phyloP scores from a whole-genome alignment of 2,329 filamentous ascomycete genomes.

The Fusarium poae region DNA sequence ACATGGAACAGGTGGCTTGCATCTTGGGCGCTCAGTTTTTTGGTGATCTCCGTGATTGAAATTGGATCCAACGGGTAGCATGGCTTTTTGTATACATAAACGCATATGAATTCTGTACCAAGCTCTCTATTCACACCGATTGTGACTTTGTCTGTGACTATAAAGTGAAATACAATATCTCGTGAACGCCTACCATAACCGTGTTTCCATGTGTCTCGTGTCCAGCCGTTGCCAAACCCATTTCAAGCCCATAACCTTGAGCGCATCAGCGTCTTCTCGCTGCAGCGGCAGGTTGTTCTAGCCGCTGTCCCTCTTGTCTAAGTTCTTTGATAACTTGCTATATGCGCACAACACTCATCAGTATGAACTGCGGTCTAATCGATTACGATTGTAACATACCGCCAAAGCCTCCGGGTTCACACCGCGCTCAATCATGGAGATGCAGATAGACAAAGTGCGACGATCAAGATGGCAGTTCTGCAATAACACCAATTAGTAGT shows the following conservation, averaged over 20 bases:
- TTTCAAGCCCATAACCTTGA: neutral
- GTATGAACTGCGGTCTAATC: neutral
- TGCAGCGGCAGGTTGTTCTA: conserved; percentile 58
- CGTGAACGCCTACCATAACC: conserved; percentile 25
- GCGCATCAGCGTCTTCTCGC: conserved; percentile 44
- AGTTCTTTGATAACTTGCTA: conserved; percentile 73
- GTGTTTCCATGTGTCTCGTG: conserved; percentile 4
- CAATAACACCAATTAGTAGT: conserved; percentile 1
- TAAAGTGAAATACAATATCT: conserved; percentile 20
- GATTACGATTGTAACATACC: conserved; percentile 65
- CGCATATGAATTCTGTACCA: conserved; percentile 8
- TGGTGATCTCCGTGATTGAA: conserved; percentile 9
- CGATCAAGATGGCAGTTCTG: conserved; percentile 96
- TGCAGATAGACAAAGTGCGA: conserved; percentile 91
- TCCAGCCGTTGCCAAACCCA: neutral
- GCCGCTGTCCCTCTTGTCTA: conserved; percentile 67
- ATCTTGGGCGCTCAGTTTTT: conserved; percentile 32
- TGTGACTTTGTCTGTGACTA: too few species aligned
- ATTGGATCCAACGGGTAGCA: conserved; percentile 22
- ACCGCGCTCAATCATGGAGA: conserved; percentile 96
- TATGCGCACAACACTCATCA: neutral
- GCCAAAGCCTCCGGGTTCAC: conserved; percentile 96
- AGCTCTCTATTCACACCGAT: conserved; percentile 16
- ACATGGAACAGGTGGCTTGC: conserved; percentile 24
- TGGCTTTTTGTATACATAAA: conserved; percentile 20